phyloP scores from a whole-genome alignment of 1,139 yeast genomes.

The Candida gigantensis region DNA sequence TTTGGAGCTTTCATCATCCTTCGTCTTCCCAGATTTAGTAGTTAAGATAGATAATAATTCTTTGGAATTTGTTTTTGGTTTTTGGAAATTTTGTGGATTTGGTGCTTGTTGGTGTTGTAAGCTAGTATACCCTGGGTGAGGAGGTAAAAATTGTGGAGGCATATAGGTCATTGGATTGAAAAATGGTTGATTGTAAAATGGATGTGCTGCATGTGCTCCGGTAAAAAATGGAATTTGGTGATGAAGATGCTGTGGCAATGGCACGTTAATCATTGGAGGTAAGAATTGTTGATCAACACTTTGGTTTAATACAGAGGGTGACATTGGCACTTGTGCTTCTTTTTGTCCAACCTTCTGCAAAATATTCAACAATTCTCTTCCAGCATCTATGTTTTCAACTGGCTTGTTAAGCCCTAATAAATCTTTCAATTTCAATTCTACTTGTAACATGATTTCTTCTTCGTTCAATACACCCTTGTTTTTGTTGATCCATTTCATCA shows the following conservation, averaged over 20 bases:
- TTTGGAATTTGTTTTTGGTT: constrained; percentile 48
- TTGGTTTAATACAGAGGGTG: constrained; percentile 5
- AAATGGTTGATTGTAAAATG: constrained; percentile 13
- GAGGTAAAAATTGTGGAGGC: constrained; percentile 11
- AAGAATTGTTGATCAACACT: constrained; percentile 1
- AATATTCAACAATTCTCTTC: constrained; percentile 70
- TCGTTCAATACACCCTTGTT: constrained; percentile 53
- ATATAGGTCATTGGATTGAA: constrained; percentile 8
- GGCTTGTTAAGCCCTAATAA: constrained; percentile 53
- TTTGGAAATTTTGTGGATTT: constrained; percentile 44
- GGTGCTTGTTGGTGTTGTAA: constrained; percentile 25
- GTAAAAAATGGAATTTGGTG: constrained; percentile 28
- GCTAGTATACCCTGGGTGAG: constrained; percentile 7
- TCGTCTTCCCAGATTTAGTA: constrained; percentile 24
- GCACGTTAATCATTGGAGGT: constrained; percentile 13
- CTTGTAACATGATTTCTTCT: constrained; percentile 53
- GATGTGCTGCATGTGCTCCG: constrained; percentile 15
- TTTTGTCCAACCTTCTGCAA: constrained; percentile 49
- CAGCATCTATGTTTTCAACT: constrained; percentile 55
- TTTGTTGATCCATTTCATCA: constrained; percentile 56
- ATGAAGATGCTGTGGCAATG: constrained; percentile 32
- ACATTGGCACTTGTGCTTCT: constrained; percentile 2
- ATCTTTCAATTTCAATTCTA: constrained; percentile 63
- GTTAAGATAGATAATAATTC: constrained; percentile 55
- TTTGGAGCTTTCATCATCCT: constrained; percentile 11